These are phyloP conservation scores for Termitomyces sp. DNA, from an alignment of 768 basidiomycete species.

Conservation along the genomic window DNA sequence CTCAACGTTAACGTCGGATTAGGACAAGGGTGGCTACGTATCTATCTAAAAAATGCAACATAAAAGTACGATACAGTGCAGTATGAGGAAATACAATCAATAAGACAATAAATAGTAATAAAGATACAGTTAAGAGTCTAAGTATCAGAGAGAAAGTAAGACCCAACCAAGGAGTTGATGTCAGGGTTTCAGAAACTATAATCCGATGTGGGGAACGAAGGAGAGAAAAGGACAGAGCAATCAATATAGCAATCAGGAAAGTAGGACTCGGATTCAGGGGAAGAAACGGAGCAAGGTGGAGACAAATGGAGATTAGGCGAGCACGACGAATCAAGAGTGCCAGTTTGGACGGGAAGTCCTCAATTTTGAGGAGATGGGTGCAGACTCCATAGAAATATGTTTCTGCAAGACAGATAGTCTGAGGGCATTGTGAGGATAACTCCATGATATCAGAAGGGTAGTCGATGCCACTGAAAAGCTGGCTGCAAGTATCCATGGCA, in stretches of 20 bases:
- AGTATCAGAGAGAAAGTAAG: not conserved
- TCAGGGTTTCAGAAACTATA: not conserved
- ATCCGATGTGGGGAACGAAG: not conserved
- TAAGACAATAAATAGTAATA: not conserved
- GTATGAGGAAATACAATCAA: not conserved
- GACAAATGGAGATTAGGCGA: not conserved
- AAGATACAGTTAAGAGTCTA: not conserved
- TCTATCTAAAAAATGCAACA: too few species aligned
- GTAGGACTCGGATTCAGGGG: not conserved
- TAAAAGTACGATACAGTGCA: not conserved
- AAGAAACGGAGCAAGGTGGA: not conserved
- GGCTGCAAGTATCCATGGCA: constrained; percentile 1
- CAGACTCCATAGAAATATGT: not conserved
- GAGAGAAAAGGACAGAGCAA: not conserved
- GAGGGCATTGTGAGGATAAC: not conserved
- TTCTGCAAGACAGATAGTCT: not conserved
- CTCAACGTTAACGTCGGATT: too few species aligned
- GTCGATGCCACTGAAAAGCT: constrained; percentile 1
- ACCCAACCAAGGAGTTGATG: not conserved
- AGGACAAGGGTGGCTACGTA: too few species aligned
- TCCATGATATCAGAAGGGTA: not conserved
- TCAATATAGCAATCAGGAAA: not conserved
- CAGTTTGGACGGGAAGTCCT: not conserved
- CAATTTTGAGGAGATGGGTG: not conserved
- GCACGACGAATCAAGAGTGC: not conserved